Conservation (phyloP, 2,329 filamentous ascomycete species). For the Paracorniculantispora psalliotae region DNA sequence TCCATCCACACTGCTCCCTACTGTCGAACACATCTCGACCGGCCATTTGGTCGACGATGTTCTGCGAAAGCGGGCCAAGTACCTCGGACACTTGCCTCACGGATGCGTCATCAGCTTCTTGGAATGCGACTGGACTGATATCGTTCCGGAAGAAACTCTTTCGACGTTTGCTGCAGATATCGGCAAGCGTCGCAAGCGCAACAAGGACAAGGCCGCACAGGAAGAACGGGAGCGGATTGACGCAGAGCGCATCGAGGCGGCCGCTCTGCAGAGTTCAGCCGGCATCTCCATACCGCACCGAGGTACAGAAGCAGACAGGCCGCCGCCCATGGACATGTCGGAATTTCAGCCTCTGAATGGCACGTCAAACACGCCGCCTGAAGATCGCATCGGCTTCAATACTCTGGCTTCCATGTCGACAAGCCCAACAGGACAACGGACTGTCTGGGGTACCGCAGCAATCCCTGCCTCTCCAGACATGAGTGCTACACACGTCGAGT, state of each 20-base stretch:
- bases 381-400: conserved; percentile 57
- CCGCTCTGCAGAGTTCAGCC: conserved; percentile 53
- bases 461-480: conserved; percentile 57
- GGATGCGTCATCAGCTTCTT: conserved; percentile 90
- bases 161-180: conserved; percentile 72
- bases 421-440: conserved; percentile 69
- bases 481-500: conserved; percentile 28
- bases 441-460: conserved; percentile 86
- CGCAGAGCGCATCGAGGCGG: conserved; percentile 74
- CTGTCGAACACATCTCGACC: conserved; percentile 83
- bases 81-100: conserved; percentile 77
- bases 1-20: conserved; percentile 78
- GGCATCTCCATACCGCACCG: conserved; percentile 36
- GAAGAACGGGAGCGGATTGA: conserved; percentile 82
- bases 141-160: conserved; percentile 71
- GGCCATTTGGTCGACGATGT: conserved; percentile 85
- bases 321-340: conserved; percentile 44
- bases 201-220: conserved; percentile 75
- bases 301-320: conserved; percentile 32
- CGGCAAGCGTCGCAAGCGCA: conserved; percentile 67
- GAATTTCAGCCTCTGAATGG: conserved; percentile 62
- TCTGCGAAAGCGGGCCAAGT: conserved; percentile 77
- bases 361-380: conserved; percentile 48
- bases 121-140: conserved; percentile 93
- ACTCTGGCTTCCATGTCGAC: conserved; percentile 73